Percentiles rank a stretch among this genome's conserved stretches.
These are phyloP conservation scores for Primulina tabacum DNA, from an alignment of 257 asterid genomes.

Conservation along the genomic window DNA sequence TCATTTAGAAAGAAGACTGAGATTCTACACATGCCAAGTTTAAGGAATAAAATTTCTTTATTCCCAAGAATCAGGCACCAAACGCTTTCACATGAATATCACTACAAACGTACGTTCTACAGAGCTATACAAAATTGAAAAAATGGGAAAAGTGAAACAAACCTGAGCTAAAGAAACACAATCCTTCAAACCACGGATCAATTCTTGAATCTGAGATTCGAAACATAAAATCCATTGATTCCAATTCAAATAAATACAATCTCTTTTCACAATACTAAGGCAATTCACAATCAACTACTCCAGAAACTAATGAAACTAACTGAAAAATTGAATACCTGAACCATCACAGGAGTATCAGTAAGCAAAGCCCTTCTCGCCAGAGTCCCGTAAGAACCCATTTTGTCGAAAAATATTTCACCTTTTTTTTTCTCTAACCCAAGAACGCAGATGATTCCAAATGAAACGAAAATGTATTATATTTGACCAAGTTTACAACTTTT, in stretches of 20 bases:
- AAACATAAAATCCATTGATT: constrained; percentile 26
- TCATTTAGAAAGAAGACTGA: constrained; percentile 1
- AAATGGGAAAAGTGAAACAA: constrained; percentile 55
- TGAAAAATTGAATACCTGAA: constrained; percentile 47
- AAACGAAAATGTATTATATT: background rate
- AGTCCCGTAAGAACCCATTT: constrained; percentile 81
- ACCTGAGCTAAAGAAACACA: constrained; percentile 97
- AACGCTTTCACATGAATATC: constrained; percentile 22
- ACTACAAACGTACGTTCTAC: constrained; percentile 14
- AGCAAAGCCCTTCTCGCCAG: constrained; percentile 79
- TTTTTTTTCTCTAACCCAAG: constrained; percentile 10
- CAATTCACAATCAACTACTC: background rate
- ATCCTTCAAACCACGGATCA: constrained; percentile 71
- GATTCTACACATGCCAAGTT: constrained; percentile 25
- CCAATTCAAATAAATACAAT: constrained; percentile 4
- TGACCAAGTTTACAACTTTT: background rate
- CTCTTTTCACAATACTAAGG: constrained; percentile 22
- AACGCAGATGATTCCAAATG: constrained; percentile 17
- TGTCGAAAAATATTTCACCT: constrained; percentile 11
- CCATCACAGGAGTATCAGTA: constrained; percentile 90
- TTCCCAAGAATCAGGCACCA: constrained; percentile 33
- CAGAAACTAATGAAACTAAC: constrained; percentile 4
- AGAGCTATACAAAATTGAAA: background rate
- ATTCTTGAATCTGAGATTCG: constrained; percentile 70
- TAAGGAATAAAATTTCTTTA: constrained; percentile 25